Percentiles rank a stretch among this genome's conserved stretches.
Evolutionary conservation across 352 stramenopile species (phyloP).

Genomic region (Globisporangium heterothallicum): DNA sequence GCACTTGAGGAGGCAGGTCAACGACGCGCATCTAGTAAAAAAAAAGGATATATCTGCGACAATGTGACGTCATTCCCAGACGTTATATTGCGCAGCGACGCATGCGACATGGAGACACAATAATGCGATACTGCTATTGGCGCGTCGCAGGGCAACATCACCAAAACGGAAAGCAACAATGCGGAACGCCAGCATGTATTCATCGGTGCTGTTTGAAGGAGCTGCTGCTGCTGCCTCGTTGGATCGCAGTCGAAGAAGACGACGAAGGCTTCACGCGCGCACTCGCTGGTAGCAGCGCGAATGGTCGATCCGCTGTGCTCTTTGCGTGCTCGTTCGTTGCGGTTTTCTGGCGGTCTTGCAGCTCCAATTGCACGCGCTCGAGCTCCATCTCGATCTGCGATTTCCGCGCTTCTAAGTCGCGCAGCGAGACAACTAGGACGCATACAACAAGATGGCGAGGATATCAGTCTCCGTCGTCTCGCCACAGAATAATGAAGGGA

Average conservation of each 20-base stretch:
- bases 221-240: not conserved
- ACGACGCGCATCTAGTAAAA: not conserved
- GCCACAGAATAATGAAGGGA: too few species aligned
- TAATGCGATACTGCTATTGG: conserved; percentile 1
- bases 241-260: not conserved
- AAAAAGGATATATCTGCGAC: too few species aligned
- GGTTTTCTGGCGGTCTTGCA: conserved; percentile 8
- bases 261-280: conserved; percentile 1
- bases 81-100: too few species aligned
- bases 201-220: not conserved
- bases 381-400: conserved; percentile 33
- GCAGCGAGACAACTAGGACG: conserved; percentile 35
- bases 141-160: not conserved
- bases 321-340: not conserved
- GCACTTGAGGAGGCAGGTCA: not conserved
- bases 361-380: conserved; percentile 15
- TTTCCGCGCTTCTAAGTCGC: conserved; percentile 51
- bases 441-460: not conserved
- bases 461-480: not conserved
- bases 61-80: too few species aligned
- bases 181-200: too few species aligned
- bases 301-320: conserved; percentile 1
- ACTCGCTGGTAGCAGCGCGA: conserved; percentile 11
- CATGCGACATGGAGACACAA: not conserved
- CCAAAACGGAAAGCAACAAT: not conserved